These are phyloP conservation scores for Cenococcum geophilum DNA, from an alignment of 495 filamentous ascomycete species.

Conservation along the genomic window DNA sequence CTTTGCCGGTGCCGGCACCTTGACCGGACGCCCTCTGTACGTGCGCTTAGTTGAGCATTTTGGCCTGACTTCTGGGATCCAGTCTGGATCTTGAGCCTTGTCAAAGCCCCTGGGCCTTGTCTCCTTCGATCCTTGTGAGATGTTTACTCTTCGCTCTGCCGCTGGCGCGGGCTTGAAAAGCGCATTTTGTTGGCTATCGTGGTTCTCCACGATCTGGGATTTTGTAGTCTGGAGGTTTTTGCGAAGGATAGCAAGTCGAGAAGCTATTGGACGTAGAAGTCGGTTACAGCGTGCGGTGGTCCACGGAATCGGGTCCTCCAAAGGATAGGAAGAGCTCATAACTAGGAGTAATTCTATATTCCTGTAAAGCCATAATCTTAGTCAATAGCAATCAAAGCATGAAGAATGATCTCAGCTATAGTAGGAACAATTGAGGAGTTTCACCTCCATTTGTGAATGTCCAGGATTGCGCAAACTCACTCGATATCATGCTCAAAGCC, in stretches of 20 bases:
- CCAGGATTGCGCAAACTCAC: not conserved
- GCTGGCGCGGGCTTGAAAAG: slow-evolving; percentile 2
- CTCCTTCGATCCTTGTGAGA: slow-evolving; percentile 12
- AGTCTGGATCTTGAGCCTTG: slow-evolving; percentile 27
- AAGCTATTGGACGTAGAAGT: slow-evolving; percentile 25
- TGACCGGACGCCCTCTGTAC: slow-evolving; percentile 16
- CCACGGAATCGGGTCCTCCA: slow-evolving; percentile 25
- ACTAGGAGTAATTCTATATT: not conserved
- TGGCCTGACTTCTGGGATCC: slow-evolving; percentile 17
- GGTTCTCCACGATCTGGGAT: slow-evolving; percentile 2
- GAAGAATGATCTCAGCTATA: not conserved
- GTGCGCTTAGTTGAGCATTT: slow-evolving; percentile 7
- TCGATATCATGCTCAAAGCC: not conserved
- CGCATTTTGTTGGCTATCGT: not conserved
- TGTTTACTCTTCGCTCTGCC: slow-evolving; percentile 2
- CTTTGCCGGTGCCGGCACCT: slow-evolving; percentile 3
- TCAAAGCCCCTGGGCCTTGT: slow-evolving; percentile 25
- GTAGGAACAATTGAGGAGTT: not conserved
- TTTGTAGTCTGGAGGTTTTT: slow-evolving; percentile 15
- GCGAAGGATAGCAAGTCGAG: slow-evolving; percentile 23
- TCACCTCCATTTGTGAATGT: not conserved
- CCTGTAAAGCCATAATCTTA: not conserved
- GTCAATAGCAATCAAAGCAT: not conserved
- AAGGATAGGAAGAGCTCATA: slow-evolving; percentile 4
- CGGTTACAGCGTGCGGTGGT: slow-evolving; percentile 29